Evolutionary conservation across 352 stramenopile genomes (phyloP).

Genomic region (Phytophthora sojae): DNA sequence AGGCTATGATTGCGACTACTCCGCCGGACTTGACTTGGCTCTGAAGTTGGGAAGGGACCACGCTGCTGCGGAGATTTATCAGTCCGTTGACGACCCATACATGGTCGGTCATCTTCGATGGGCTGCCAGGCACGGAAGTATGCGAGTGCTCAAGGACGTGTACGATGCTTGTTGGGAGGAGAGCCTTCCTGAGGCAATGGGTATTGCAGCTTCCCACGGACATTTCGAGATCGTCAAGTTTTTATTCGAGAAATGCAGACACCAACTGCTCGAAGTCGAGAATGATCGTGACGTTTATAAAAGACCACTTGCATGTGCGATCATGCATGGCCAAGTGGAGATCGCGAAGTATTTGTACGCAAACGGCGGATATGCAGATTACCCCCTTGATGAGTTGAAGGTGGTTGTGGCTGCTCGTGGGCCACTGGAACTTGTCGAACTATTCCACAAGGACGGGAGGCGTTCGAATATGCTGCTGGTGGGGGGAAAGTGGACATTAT

Average conservation of each 20-base stretch:
- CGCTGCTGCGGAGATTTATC: no score
- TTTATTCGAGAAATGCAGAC: neutral
- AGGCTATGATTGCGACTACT: no score
- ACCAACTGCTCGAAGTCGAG: slow-evolving; percentile 2
- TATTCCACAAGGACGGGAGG: neutral
- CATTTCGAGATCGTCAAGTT: slow-evolving; percentile 11
- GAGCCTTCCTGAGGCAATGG: slow-evolving; percentile 1
- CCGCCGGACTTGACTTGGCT: no score
- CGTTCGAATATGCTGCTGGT: neutral
- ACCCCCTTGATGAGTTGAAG: no score
- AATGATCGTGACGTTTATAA: neutral
- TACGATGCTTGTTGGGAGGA: neutral
- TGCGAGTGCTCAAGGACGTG: slow-evolving; percentile 1
- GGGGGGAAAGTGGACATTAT: neutral
- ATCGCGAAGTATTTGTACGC: slow-evolving; percentile 1
- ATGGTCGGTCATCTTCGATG: slow-evolving; percentile 2
- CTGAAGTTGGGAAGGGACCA: no score
- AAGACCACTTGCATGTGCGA: slow-evolving; percentile 9
- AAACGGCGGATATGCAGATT: no score
- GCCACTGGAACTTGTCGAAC: neutral
- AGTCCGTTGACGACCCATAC: no score
- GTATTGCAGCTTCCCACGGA: neutral
- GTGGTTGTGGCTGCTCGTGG: neutral
- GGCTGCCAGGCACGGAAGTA: neutral
- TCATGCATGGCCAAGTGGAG: neutral